Evolutionary conservation across 1,139 yeast genomes (phyloP).

Genomic region (Taphrina sp.): DNA sequence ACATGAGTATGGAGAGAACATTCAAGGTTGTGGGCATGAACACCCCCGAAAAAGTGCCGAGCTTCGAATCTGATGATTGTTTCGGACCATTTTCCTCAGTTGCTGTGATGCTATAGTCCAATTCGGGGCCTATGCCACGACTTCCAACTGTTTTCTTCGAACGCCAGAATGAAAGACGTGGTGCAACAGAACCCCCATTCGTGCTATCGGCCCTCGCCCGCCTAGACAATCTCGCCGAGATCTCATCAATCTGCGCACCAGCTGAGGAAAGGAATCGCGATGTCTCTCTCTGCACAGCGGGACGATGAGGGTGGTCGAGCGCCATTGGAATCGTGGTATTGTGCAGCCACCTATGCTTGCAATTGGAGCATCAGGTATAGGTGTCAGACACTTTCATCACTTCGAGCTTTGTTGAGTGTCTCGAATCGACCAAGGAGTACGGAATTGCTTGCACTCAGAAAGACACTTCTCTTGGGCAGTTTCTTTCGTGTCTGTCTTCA

Average conservation of each 20-base stretch:
- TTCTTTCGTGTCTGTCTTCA: too few relatives aligned
- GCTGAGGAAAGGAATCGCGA: conserved; percentile 22
- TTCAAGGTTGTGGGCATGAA: conserved; percentile 74
- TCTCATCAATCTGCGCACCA: conserved; percentile 30
- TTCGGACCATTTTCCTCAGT: conserved; percentile 11
- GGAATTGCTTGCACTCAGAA: too few relatives aligned
- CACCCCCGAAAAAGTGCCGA: conserved; percentile 75
- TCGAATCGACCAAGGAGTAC: too few relatives aligned
- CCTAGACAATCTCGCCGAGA: conserved; percentile 18
- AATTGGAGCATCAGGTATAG: too few relatives aligned
- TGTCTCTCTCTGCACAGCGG: conserved; percentile 6
- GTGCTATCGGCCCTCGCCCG: conserved; percentile 21
- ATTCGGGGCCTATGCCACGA: conserved; percentile 12
- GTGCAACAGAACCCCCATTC: not conserved
- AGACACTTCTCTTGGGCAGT: too few relatives aligned
- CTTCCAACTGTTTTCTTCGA: conserved; percentile 1
- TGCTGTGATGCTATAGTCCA: conserved; percentile 25
- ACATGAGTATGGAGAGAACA: conserved; percentile 75
- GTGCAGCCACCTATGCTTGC: too few relatives aligned
- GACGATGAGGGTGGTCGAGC: too few relatives aligned
- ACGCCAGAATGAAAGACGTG: conserved; percentile 10
- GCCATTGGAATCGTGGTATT: too few relatives aligned
- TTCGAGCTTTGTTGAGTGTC: too few relatives aligned
- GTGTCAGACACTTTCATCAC: too few relatives aligned
- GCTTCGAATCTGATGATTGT: conserved; percentile 44